Percentiles rank a stretch among this genome's conserved stretches.
These are phyloP conservation scores for Dalbergia cochinchinensis DNA, from an alignment of 306 rosid species.

Conservation along the genomic window DNA sequence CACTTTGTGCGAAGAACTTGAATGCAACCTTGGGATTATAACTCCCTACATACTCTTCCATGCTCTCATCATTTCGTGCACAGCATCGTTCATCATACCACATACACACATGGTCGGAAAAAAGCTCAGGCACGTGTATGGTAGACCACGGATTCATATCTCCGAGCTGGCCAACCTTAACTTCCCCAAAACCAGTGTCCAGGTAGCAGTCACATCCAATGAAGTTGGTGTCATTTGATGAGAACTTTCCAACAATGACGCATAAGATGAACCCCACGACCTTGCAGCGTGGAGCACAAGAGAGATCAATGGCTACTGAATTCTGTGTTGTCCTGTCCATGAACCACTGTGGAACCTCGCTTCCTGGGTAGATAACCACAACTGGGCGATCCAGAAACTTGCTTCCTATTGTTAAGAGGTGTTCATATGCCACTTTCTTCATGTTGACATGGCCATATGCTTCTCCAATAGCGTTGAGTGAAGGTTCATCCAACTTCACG, in stretches of 20 bases:
- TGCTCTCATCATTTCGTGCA: constrained; percentile 4
- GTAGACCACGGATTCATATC: constrained; percentile 28
- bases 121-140: not conserved
- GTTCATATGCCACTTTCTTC: constrained; percentile 33
- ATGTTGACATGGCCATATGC: constrained; percentile 26
- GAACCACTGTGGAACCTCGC: constrained; percentile 36
- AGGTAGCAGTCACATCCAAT: constrained; percentile 31
- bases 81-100: constrained; percentile 33
- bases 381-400: constrained; percentile 31
- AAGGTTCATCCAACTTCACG: not conserved
- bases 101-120: constrained; percentile 28
- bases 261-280: constrained; percentile 33
- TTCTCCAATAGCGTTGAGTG: constrained; percentile 25
- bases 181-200: constrained; percentile 19
- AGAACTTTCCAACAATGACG: constrained; percentile 22
- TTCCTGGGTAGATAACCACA: constrained; percentile 33
- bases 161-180: not conserved
- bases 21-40: constrained; percentile 34
- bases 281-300: constrained; percentile 27
- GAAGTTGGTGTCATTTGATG: constrained; percentile 15
- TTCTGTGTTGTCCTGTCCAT: not conserved
- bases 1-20: constrained; percentile 38
- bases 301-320: constrained; percentile 30
- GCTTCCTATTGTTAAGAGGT: constrained; percentile 24
- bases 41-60: not conserved